phyloP scores from a whole-genome alignment of 2,329 filamentous ascomycete species.

The Penicillium sp. region DNA sequence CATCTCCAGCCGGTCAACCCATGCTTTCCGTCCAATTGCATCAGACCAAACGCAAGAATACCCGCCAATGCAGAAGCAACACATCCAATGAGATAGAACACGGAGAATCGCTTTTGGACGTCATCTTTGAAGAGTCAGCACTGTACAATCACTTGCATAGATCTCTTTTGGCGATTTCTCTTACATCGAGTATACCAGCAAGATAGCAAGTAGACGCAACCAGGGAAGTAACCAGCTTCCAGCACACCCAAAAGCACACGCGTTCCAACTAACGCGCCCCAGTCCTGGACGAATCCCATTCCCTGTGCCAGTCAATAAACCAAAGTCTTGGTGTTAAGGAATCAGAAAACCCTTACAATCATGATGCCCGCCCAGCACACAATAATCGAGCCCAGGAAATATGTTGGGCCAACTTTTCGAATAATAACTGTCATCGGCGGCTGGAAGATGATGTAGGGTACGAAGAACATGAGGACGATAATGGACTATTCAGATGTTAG shows the following conservation, averaged over 20 bases:
- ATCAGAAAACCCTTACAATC: slow-evolving; percentile 20
- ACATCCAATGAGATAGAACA: slow-evolving; percentile 53
- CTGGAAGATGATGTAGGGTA: slow-evolving; percentile 35
- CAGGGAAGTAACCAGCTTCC: slow-evolving; percentile 63
- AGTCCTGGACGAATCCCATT: slow-evolving; percentile 33
- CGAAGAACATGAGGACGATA: slow-evolving; percentile 36
- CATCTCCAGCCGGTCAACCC: slow-evolving; percentile 52
- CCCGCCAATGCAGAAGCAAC: slow-evolving; percentile 51
- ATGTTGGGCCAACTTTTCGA: slow-evolving; percentile 32
- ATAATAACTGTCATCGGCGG: slow-evolving; percentile 34
- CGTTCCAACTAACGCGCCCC: slow-evolving; percentile 27
- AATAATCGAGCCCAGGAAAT: slow-evolving; percentile 31
- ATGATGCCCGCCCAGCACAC: slow-evolving; percentile 32
- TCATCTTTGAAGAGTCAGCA: slow-evolving; percentile 22
- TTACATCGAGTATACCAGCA: slow-evolving; percentile 64
- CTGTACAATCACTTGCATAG: neutral
- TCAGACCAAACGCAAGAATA: slow-evolving; percentile 47
- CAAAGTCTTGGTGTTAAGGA: no score
- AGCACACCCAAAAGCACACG: slow-evolving; percentile 31
- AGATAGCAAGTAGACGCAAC: slow-evolving; percentile 69
- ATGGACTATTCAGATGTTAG: slow-evolving; percentile 25
- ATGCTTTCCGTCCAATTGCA: slow-evolving; percentile 44
- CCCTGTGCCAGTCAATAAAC: slow-evolving; percentile 21
- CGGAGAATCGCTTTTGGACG: slow-evolving; percentile 37
- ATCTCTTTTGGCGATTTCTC: neutral